phyloP scores from a whole-genome alignment of 768 basidiomycete species.

The Leccinum rimulosum region DNA sequence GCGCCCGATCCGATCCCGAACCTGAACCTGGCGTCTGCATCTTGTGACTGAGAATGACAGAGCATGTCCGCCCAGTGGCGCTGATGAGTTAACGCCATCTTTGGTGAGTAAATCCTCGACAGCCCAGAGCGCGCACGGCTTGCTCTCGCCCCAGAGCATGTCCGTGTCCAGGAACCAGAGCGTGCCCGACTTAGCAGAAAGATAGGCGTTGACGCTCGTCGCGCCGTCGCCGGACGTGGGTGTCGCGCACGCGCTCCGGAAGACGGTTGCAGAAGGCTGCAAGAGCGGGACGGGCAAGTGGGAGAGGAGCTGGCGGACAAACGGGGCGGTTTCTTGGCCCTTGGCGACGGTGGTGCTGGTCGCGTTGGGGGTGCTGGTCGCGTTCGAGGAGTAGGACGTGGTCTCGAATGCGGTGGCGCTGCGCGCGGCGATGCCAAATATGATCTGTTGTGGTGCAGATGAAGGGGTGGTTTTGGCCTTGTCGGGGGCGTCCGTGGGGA shows the following conservation, averaged over 20 bases:
- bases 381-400: conserved; percentile 29
- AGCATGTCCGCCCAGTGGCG: conserved; percentile 66
- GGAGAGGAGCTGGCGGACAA: conserved; percentile 51
- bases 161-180: conserved; percentile 70
- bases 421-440: conserved; percentile 69
- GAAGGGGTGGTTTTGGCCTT: conserved; percentile 38
- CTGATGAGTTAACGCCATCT: conserved; percentile 56
- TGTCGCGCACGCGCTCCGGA: conserved; percentile 51
- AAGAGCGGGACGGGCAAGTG: conserved; percentile 43
- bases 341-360: conserved; percentile 42
- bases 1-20: too few relatives aligned
- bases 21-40: neutral
- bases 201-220: conserved; percentile 67
- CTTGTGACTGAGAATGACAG: conserved; percentile 51
- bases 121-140: conserved; percentile 77
- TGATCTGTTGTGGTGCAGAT: conserved; percentile 48
- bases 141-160: conserved; percentile 71
- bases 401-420: conserved; percentile 45
- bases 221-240: conserved; percentile 40
- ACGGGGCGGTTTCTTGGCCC: conserved; percentile 50
- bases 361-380: conserved; percentile 19
- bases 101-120: conserved; percentile 53
- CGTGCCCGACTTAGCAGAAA: conserved; percentile 66
- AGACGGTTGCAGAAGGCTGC: conserved; percentile 49
- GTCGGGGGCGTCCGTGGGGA: conserved; percentile 54